phyloP scores from a whole-genome alignment of 495 filamentous ascomycete genomes.

The Zalerion maritima region DNA sequence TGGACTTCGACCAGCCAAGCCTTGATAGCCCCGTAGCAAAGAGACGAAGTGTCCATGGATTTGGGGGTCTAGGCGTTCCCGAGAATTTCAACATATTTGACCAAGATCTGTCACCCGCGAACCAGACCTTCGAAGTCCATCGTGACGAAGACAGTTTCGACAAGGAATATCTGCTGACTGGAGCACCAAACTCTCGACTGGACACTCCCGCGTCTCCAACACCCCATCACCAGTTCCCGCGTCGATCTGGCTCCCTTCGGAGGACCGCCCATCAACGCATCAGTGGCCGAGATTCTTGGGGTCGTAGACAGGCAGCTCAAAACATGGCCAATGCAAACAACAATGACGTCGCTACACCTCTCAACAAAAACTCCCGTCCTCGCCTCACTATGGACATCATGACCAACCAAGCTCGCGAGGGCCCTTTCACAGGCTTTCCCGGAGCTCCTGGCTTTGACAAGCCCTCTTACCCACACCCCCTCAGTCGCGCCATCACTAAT shows the following conservation, averaged over 20 bases:
- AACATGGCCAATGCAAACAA: constrained; percentile 25
- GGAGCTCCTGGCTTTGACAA: no score
- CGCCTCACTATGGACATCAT: constrained; percentile 67
- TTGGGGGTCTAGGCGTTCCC: constrained; percentile 39
- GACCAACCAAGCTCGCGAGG: constrained; percentile 43
- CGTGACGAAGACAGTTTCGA: constrained; percentile 29
- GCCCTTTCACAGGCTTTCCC: constrained; percentile 54
- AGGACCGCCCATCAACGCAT: constrained; percentile 77
- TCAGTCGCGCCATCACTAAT: constrained; percentile 70
- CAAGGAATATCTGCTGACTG: constrained; percentile 29
- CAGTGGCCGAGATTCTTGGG: constrained; percentile 41
- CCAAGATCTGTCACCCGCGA: constrained; percentile 22
- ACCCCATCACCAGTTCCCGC: constrained; percentile 21
- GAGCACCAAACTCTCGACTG: constrained; percentile 14
- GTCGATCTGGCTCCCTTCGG: constrained; percentile 56
- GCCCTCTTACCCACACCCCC: constrained; percentile 51
- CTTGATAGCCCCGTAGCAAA: constrained; percentile 79
- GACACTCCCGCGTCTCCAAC: constrained; percentile 16
- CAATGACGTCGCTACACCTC: constrained; percentile 35
- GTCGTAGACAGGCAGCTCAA: constrained; percentile 30
- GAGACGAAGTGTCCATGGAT: constrained; percentile 65
- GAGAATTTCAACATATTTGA: constrained; percentile 59
- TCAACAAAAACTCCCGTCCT: constrained; percentile 37
- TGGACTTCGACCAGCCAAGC: constrained; percentile 65
- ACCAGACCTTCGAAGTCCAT: constrained; percentile 27